A percentile compares a stretch with the other conserved stretches of the same genome.
These are phyloP conservation scores for Coniella lustricola DNA, from an alignment of 2,329 filamentous ascomycete genomes.

Conservation along the genomic window DNA sequence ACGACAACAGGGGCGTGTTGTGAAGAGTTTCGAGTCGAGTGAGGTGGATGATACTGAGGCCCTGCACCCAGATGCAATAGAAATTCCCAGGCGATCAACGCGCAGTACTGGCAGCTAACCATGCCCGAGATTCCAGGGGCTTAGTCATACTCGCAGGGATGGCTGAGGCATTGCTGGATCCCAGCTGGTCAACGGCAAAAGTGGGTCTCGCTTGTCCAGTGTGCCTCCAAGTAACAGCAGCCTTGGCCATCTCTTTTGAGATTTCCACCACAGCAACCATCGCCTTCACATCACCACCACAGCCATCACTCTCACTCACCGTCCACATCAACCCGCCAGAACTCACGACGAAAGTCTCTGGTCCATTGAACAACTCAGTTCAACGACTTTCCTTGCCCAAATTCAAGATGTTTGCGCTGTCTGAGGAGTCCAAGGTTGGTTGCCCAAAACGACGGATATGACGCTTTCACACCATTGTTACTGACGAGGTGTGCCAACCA, in stretches of 20 bases:
- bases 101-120: background rate
- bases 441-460: background rate
- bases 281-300: background rate
- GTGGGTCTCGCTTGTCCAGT: background rate
- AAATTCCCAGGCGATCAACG: background rate
- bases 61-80: background rate
- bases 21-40: background rate
- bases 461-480: background rate
- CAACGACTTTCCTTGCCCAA: background rate
- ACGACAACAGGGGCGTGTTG: conserved; percentile 4
- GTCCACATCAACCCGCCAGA: too few species aligned
- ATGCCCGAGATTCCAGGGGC: too few species aligned
- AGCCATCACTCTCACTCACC: too few species aligned
- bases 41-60: background rate
- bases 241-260: background rate
- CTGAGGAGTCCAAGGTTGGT: conserved; percentile 91
- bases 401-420: conserved; percentile 59
- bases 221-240: background rate
- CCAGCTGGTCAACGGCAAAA: background rate
- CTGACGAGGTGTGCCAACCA: conserved; percentile 8
- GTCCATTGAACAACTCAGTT: too few species aligned
- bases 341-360: too few species aligned
- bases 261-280: background rate
- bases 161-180: background rate
- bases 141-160: conserved; percentile 2